Evolutionary conservation across 768 basidiomycete species (phyloP), one percentile per base, ranked within the genome.

Genomic region (Hortiboletus campestris): DNA sequence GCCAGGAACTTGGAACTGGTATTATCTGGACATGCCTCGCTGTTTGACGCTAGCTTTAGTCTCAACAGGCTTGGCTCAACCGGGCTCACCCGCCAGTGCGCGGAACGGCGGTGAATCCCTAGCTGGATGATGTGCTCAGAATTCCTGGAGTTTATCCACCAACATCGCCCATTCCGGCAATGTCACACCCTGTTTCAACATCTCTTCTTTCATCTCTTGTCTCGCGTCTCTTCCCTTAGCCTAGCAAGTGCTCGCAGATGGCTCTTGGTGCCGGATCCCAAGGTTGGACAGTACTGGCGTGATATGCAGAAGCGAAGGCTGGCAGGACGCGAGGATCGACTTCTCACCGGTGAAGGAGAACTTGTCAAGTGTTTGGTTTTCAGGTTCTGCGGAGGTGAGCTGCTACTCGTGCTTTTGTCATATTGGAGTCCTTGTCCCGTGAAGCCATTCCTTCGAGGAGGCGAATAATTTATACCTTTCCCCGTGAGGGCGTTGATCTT

Each of bases 161-260:
- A 90, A 74, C 62, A 89, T 86, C 20, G 88, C 88, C 88, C 88
- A 90, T 62, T 90, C 88, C 72, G 89, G 75, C 9, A 88, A 77
- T 1, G 86, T 88, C 48, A 90, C 75, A 2, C 88, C 88, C 62
- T 80, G 74, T 65, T 73, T 81, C 70, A 90, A 64, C 51, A 86
- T 88, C 59, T 84, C 84, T 61, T 86, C 85, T 68, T 79, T 85
- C 46, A 90, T 76, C 67, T 89, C 86, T 54, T 72, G 67, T 90
- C 82, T 59, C 88, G 71, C 22, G 84, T 89, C 55, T 81, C 84
- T 51, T 86, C 85, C 35, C 79, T 80, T 57, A 89, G 68, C 52
- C 79, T 75, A 10, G 77, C 79, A 17, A 89, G 71, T 3, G 88
- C 88, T 12, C 79, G 75, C 36, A 90, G 69, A 67, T 89, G 87